phyloP scores from a whole-genome alignment of 1,284 basidiomycete genomes.

The Amylostereum chailletii region DNA sequence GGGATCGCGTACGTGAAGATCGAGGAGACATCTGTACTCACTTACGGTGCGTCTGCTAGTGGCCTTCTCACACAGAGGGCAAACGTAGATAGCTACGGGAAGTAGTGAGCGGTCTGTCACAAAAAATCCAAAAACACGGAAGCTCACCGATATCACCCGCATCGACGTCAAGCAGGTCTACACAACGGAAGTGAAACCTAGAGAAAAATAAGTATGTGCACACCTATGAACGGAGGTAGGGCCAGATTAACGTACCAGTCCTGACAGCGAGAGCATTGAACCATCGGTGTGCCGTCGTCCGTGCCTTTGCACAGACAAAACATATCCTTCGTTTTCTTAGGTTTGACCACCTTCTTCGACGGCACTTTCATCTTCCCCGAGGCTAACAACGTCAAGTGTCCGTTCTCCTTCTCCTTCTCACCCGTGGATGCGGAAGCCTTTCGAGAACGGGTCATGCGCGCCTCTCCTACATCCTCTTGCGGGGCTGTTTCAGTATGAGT shows the following conservation, averaged over 20 bases:
- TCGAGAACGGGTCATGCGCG: conserved; percentile 10
- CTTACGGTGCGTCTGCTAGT: conserved; percentile 64
- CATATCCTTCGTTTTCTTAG: conserved; percentile 17
- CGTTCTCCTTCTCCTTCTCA: conserved; percentile 11
- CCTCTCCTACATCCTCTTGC: not conserved
- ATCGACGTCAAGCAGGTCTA: conserved; percentile 47
- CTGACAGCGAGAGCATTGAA: conserved; percentile 61
- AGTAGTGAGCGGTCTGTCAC: conserved; percentile 6
- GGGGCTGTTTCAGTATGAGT: not conserved
- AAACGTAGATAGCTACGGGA: conserved; percentile 56
- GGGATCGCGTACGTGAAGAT: conserved; percentile 5
- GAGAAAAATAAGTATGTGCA: conserved; percentile 2
- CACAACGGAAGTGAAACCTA: conserved; percentile 74
- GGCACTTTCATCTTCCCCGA: conserved; percentile 11
- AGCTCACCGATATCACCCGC: conserved; percentile 71
- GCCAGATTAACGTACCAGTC: conserved; percentile 49
- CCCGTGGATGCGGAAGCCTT: not conserved
- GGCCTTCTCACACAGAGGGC: conserved; percentile 53
- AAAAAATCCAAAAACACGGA: conserved; percentile 4
- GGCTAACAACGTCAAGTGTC: not conserved
- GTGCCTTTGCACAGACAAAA: conserved; percentile 54
- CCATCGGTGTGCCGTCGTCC: conserved; percentile 78
- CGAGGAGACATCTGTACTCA: conserved; percentile 46
- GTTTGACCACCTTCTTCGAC: conserved; percentile 6
- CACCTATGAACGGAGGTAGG: conserved; percentile 2